Percentiles rank a stretch among this genome's conserved stretches.
phyloP scores from a whole-genome alignment of 2,329 filamentous ascomycete genomes.

The Chaetomiaceae sp. region DNA sequence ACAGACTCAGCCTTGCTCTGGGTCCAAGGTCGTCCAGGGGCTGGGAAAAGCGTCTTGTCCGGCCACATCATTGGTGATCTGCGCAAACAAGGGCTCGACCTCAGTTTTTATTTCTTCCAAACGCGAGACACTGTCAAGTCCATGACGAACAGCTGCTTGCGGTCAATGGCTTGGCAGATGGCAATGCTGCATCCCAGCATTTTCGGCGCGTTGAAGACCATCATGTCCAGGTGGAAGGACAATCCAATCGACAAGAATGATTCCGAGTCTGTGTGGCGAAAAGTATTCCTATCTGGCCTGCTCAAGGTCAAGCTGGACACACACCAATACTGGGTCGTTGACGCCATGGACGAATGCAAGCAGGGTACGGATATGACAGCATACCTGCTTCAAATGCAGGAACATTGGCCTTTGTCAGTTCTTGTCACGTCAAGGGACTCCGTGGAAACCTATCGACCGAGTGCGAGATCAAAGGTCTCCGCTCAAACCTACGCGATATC shows the following conservation, averaged over 20 bases:
- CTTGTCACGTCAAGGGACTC: slow-evolving; percentile 25
- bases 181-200: slow-evolving; percentile 23
- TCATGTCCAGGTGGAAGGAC: slow-evolving; percentile 17
- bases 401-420: slow-evolving; percentile 25
- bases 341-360: slow-evolving; percentile 30
- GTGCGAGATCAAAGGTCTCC: slow-evolving; percentile 3
- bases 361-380: slow-evolving; percentile 19
- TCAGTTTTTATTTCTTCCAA: slow-evolving; percentile 22
- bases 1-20: slow-evolving; percentile 10
- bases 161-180: slow-evolving; percentile 30
- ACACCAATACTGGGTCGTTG: slow-evolving; percentile 30
- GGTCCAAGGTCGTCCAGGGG: slow-evolving; percentile 20
- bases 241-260: slow-evolving; percentile 22
- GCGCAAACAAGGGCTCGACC: slow-evolving; percentile 4
- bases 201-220: slow-evolving; percentile 11
- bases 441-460: slow-evolving; percentile 11
- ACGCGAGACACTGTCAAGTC: slow-evolving; percentile 35
- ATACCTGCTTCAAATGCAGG: slow-evolving; percentile 23
- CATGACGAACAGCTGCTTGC: slow-evolving; percentile 19
- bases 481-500: slow-evolving; percentile 21
- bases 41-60: slow-evolving; percentile 21
- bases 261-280: slow-evolving; percentile 25
- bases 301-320: slow-evolving; percentile 18
- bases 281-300: slow-evolving; percentile 22
- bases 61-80: slow-evolving; percentile 16